Evolutionary conservation across 352 stramenopile species (phyloP).

Genomic region (Phytophthora aleatoria): DNA sequence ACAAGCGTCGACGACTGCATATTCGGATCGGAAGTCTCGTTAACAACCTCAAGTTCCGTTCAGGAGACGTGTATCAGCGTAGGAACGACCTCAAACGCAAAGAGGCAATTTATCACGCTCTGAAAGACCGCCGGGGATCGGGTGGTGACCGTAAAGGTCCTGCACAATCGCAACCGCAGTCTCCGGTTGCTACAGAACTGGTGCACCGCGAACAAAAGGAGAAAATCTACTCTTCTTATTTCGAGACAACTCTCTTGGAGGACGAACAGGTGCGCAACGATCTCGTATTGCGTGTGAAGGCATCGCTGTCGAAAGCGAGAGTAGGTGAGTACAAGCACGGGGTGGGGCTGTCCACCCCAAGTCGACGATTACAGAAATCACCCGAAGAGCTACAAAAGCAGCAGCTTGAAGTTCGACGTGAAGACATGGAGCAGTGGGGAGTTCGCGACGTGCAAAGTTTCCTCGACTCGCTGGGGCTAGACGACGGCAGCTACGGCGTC

Average conservation of each 20-base stretch:
- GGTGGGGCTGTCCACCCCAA: constrained; percentile 1
- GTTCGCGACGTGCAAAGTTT: constrained; percentile 52
- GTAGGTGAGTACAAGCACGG: constrained; percentile 10
- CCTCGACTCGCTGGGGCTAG: constrained; percentile 53
- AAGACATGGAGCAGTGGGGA: constrained; percentile 42
- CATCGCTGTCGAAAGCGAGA: constrained; percentile 20
- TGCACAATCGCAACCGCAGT: constrained; percentile 1
- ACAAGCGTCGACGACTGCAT: constrained; percentile 57
- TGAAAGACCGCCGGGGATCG: constrained; percentile 14
- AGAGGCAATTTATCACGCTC: constrained; percentile 41
- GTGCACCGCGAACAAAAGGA: constrained; percentile 21
- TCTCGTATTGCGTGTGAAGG: constrained; percentile 47
- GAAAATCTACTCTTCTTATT: constrained; percentile 18
- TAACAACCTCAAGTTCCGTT: constrained; percentile 70
- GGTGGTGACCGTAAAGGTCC: constrained; percentile 3
- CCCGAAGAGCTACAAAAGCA: constrained; percentile 6
- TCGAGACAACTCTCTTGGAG: constrained; percentile 45
- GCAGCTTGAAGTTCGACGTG: constrained; percentile 6
- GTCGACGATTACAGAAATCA: constrained; percentile 8
- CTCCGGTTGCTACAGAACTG: neutral
- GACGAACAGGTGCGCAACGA: constrained; percentile 68
- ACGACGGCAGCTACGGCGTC: constrained; percentile 43
- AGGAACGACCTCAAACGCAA: constrained; percentile 77
- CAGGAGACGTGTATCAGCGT: constrained; percentile 74
- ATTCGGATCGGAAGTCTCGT: constrained; percentile 50